Evolutionary conservation across 768 basidiomycete species (phyloP).

Genomic region (Kwoniella botswanensis): DNA sequence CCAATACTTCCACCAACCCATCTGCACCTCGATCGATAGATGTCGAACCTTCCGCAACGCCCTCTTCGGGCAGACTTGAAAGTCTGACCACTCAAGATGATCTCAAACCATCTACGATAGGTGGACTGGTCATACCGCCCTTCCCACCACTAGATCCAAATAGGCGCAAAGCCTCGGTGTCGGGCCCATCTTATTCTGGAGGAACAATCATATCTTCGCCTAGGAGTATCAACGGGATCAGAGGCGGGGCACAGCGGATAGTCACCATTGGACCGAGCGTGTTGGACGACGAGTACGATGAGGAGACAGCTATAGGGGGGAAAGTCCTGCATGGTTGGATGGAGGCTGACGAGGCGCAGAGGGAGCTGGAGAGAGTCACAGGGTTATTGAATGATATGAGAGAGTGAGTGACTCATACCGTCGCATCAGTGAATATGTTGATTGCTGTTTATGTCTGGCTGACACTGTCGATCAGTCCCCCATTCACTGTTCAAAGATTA

Average conservation of each 20-base stretch:
- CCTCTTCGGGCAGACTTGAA: slow-evolving; percentile 13
- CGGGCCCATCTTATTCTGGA: slow-evolving; percentile 8
- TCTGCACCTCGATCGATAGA: slow-evolving; percentile 18
- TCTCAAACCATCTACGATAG: slow-evolving; percentile 47
- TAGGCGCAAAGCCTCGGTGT: slow-evolving; percentile 21
- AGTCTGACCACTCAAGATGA: slow-evolving; percentile 19
- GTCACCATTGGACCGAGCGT: slow-evolving; percentile 12
- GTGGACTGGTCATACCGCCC: slow-evolving; percentile 55
- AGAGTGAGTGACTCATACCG: slow-evolving; percentile 36
- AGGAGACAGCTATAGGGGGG: slow-evolving; percentile 57
- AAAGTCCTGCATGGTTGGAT: slow-evolving; percentile 51
- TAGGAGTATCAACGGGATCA: slow-evolving; percentile 21
- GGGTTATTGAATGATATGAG: slow-evolving; percentile 51
- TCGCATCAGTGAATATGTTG: neutral
- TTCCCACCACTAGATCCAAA: slow-evolving; percentile 50
- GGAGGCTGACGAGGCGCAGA: slow-evolving; percentile 48
- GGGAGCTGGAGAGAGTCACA: slow-evolving; percentile 43
- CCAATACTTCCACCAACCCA: slow-evolving; percentile 14
- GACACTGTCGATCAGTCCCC: slow-evolving; percentile 38
- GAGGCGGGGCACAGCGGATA: slow-evolving; percentile 6
- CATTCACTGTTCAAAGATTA: slow-evolving; percentile 59
- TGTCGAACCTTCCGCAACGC: slow-evolving; percentile 26
- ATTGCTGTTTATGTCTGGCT: neutral
- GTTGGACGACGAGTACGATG: slow-evolving; percentile 42
- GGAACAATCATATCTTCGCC: slow-evolving; percentile 6